Evolutionary conservation across 2,329 filamentous ascomycete genomes (phyloP).

Genomic region (Colletotrichum incanum): DNA sequence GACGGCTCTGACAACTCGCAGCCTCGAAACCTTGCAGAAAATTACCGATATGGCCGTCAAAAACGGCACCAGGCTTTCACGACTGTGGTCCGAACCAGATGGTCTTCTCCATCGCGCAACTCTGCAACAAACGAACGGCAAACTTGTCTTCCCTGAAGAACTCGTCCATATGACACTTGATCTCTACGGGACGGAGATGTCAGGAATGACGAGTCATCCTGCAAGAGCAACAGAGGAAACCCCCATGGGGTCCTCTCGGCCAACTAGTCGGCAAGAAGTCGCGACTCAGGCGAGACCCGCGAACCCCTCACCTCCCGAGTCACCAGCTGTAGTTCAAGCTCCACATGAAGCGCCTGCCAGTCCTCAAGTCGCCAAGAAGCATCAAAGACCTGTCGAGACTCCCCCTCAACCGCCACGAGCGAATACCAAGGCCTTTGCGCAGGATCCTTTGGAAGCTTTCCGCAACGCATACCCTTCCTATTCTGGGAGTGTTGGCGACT

Average conservation of each 20-base stretch:
- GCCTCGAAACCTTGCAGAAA: slow-evolving; percentile 19
- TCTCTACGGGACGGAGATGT: slow-evolving; percentile 13
- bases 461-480: slow-evolving; percentile 60
- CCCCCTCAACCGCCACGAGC: neutral
- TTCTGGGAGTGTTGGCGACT: slow-evolving; percentile 56
- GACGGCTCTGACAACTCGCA: slow-evolving; percentile 15
- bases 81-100: slow-evolving; percentile 32
- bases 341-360: neutral
- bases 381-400: neutral
- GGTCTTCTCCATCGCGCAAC: slow-evolving; percentile 26
- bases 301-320: neutral
- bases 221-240: slow-evolving; percentile 2
- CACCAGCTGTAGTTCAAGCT: neutral
- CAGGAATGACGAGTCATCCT: neutral
- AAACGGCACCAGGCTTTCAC: slow-evolving; percentile 20
- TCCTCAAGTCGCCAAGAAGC: neutral
- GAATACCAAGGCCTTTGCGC: slow-evolving; percentile 15
- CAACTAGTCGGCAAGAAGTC: neutral
- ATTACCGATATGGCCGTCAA: slow-evolving; percentile 26
- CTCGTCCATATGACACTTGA: slow-evolving; percentile 13
- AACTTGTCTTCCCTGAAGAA: slow-evolving; percentile 29
- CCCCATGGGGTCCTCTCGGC: neutral
- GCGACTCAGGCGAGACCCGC: neutral
- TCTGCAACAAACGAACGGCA: slow-evolving; percentile 2
- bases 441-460: slow-evolving; percentile 58